phyloP scores from a whole-genome alignment of 805 yeast genomes.

The Lachancea cidri region DNA sequence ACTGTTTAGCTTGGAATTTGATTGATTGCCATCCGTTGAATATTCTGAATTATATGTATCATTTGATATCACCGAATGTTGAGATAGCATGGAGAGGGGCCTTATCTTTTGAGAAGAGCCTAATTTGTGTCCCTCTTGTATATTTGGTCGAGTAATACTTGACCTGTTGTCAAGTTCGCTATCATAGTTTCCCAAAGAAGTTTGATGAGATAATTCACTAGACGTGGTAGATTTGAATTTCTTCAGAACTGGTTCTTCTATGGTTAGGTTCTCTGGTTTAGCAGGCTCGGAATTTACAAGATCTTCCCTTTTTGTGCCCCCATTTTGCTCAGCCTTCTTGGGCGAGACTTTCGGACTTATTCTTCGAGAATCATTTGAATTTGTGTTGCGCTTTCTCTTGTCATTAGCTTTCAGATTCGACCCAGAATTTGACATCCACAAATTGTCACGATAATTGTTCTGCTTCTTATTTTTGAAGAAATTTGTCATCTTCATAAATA shows the following conservation, averaged over 20 bases:
- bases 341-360: slow-evolving; percentile 7
- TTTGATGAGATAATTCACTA: slow-evolving; percentile 27
- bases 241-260: slow-evolving; percentile 18
- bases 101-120: slow-evolving; percentile 28
- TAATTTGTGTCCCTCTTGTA: slow-evolving; percentile 11
- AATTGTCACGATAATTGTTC: neutral
- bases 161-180: slow-evolving; percentile 13
- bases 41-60: slow-evolving; percentile 47
- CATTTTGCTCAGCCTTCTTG: neutral
- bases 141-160: neutral
- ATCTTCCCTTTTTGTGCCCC: slow-evolving; percentile 1
- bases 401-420: slow-evolving; percentile 1
- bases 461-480: slow-evolving; percentile 9
- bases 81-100: slow-evolving; percentile 49
- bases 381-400: slow-evolving; percentile 10
- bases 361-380: slow-evolving; percentile 8
- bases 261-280: neutral
- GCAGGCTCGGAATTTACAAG: neutral
- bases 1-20: slow-evolving; percentile 17
- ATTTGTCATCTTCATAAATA: slow-evolving; percentile 9
- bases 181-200: slow-evolving; percentile 28
- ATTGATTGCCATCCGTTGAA: slow-evolving; percentile 37
- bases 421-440: neutral
- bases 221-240: slow-evolving; percentile 24
- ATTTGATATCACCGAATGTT: slow-evolving; percentile 44